Conservation (phyloP, 2,329 filamentous ascomycete genomes). For the Colletotrichum simmondsii region DNA sequence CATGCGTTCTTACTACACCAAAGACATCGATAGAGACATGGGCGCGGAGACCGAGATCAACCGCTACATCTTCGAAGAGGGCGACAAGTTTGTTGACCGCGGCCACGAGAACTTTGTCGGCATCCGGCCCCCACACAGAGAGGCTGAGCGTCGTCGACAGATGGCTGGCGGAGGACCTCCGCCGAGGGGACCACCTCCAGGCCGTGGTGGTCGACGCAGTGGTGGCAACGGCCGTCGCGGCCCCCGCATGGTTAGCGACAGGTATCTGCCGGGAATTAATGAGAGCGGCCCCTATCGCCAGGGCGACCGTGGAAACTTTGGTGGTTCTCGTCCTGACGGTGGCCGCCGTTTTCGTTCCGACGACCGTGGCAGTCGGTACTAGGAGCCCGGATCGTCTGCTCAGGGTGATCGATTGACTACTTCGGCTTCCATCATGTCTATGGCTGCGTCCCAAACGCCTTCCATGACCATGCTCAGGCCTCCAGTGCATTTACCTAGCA, state of each 20-base stretch:
- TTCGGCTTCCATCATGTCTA: not conserved
- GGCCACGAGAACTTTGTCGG: constrained; percentile 77
- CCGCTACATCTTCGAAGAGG: constrained; percentile 79
- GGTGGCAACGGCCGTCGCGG: constrained; percentile 42
- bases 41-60: constrained; percentile 65
- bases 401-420: not conserved
- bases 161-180: constrained; percentile 37
- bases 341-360: constrained; percentile 31
- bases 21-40: constrained; percentile 51
- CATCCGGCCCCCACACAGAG: constrained; percentile 68
- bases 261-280: constrained; percentile 45
- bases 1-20: constrained; percentile 60
- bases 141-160: constrained; percentile 51
- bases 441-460: not conserved
- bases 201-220: constrained; percentile 37
- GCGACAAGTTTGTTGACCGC: constrained; percentile 74
- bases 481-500: not conserved
- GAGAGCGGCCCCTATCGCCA: constrained; percentile 35
- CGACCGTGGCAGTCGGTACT: constrained; percentile 30
- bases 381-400: not conserved
- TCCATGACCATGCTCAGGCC: too few species aligned
- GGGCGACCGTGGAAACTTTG: constrained; percentile 37
- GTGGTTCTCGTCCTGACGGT: constrained; percentile 36
- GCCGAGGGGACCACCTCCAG: not conserved
- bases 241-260: constrained; percentile 43